These are phyloP conservation scores for Diaporthe humulicola DNA, from an alignment of 2,329 filamentous ascomycete species.

Conservation along the genomic window DNA sequence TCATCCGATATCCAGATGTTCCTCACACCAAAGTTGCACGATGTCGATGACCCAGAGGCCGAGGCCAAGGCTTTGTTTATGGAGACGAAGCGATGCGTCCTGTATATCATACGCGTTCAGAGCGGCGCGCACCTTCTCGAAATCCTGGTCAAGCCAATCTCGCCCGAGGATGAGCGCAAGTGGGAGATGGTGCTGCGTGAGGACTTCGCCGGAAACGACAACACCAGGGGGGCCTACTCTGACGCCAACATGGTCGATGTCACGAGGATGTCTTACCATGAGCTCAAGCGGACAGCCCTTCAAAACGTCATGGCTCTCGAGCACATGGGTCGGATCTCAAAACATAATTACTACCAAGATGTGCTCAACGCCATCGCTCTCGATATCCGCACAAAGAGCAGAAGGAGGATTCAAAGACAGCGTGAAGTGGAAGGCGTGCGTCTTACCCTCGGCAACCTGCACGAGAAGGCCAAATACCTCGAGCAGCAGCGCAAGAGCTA, in stretches of 20 bases:
- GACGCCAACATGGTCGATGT: conserved; percentile 90
- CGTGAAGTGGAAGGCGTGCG: conserved; percentile 89
- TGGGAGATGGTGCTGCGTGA: conserved; percentile 87
- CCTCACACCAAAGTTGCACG: conserved; percentile 88
- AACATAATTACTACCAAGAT: conserved; percentile 94
- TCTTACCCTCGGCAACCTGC: conserved; percentile 79
- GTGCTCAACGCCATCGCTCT: conserved; percentile 97
- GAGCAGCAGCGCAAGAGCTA: conserved; percentile 97
- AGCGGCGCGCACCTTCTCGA: conserved; percentile 93
- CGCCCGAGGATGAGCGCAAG: conserved; percentile 86
- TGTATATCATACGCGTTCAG: conserved; percentile 98
- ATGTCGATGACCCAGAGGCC: conserved; percentile 92
- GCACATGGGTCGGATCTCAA: conserved; percentile 87
- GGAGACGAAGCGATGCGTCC: conserved; percentile 96
- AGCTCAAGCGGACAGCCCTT: conserved; percentile 91
- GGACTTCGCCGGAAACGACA: conserved; percentile 78
- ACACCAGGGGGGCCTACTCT: conserved; percentile 88
- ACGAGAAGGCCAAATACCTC: conserved; percentile 90
- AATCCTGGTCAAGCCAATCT: conserved; percentile 92
- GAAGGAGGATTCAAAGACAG: conserved; percentile 89
- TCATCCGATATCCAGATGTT: conserved; percentile 93
- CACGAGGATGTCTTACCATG: conserved; percentile 88
- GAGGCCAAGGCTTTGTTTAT: conserved; percentile 94
- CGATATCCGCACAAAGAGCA: conserved; percentile 97
- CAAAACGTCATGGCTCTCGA: conserved; percentile 95